These are phyloP conservation scores for Apiotrichum gamsii DNA, from an alignment of 1,284 basidiomycete species.

Conservation along the genomic window DNA sequence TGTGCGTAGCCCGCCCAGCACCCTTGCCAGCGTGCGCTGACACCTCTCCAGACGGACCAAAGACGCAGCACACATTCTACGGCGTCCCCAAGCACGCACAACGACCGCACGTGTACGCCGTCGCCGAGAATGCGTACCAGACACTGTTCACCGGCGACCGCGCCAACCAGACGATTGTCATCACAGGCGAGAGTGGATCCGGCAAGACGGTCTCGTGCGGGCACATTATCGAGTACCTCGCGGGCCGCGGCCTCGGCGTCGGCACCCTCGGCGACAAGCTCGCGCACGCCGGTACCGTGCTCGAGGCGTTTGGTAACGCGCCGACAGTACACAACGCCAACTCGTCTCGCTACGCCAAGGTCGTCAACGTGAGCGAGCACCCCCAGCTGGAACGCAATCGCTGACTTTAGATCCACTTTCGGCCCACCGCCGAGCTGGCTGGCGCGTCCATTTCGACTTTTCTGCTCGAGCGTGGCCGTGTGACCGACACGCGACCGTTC, in stretches of 20 bases:
- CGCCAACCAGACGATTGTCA: slow-evolving; percentile 17
- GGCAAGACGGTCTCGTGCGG: slow-evolving; percentile 19
- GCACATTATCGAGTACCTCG: slow-evolving; percentile 18
- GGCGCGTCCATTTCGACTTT: slow-evolving; percentile 19
- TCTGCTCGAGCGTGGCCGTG: slow-evolving; percentile 16
- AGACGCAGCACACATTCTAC: slow-evolving; percentile 10
- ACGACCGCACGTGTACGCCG: slow-evolving; percentile 16
- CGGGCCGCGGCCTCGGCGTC: slow-evolving; percentile 9
- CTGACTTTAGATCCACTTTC: slow-evolving; percentile 16
- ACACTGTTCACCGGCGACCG: slow-evolving; percentile 5
- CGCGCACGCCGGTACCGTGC: slow-evolving; percentile 11
- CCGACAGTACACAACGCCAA: slow-evolving; percentile 18
- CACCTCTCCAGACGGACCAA: slow-evolving; percentile 6
- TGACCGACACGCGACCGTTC: slow-evolving; percentile 14
- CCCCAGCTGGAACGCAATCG: no score
- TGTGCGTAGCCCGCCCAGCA: slow-evolving; percentile 2
- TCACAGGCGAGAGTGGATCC: slow-evolving; percentile 18
- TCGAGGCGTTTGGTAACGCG: slow-evolving; percentile 19
- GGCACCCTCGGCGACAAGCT: slow-evolving; percentile 9
- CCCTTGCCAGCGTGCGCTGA: neutral
- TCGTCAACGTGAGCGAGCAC: slow-evolving; percentile 16
- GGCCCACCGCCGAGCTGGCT: slow-evolving; percentile 1
- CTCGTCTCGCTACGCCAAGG: slow-evolving; percentile 19
- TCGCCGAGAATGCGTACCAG: slow-evolving; percentile 15
- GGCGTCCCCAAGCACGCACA: slow-evolving; percentile 6